phyloP scores from a whole-genome alignment of 2,329 filamentous ascomycete species.

The Didymella lethalis region DNA sequence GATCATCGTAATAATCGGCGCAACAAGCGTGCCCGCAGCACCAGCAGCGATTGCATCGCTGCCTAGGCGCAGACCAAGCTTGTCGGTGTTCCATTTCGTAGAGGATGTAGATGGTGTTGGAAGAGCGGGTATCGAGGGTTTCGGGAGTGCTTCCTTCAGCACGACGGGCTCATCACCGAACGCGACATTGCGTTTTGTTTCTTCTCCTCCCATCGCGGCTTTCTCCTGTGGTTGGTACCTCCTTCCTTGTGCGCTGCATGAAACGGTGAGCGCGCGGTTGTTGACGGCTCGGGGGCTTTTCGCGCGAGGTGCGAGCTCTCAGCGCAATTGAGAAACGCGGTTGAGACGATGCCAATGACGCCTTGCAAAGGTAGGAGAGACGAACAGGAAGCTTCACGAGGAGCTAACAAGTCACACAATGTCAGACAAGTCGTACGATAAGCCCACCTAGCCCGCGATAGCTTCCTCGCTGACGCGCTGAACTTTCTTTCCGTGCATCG shows the following conservation, averaged over 20 bases:
- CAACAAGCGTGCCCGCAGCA: conserved; percentile 76
- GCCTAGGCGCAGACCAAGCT: conserved; percentile 70
- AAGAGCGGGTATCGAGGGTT: not conserved
- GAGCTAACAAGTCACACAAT: not conserved
- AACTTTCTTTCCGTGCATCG: conserved; percentile 18
- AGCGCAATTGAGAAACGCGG: not conserved
- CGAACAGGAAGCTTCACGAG: not conserved
- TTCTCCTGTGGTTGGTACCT: not conserved
- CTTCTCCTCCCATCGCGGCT: conserved; percentile 39
- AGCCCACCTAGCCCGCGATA: not conserved
- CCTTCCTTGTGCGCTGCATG: not conserved
- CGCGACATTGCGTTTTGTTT: not conserved
- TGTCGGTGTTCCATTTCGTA: conserved; percentile 74
- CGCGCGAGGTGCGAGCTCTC: not conserved
- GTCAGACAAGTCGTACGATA: conserved; percentile 7
- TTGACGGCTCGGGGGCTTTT: not conserved
- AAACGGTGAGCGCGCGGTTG: not conserved
- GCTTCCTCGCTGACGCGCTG: conserved; percentile 7
- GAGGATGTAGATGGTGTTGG: not conserved
- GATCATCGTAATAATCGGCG: conserved; percentile 86
- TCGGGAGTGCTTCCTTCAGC: not conserved
- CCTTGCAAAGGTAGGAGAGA: not conserved
- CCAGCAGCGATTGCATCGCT: conserved; percentile 74
- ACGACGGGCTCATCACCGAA: conserved; percentile 16
- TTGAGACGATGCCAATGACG: not conserved